Conservation (phyloP, 164 flowering plant genomes). For the Annona squamosa region DNA sequence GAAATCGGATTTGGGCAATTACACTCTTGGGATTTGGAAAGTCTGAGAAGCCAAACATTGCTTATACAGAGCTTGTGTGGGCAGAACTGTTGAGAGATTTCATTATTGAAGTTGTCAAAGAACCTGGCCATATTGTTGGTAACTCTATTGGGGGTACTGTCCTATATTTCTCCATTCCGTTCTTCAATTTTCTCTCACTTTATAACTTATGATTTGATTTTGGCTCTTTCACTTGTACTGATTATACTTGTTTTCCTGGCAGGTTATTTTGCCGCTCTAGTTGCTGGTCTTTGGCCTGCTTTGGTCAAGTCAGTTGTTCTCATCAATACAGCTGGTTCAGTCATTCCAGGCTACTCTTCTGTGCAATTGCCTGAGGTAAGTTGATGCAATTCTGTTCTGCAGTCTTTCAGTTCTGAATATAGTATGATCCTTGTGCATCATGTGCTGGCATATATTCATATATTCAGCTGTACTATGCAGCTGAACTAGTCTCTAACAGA, state of each 20-base stretch:
- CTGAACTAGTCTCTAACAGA: too few relatives aligned
- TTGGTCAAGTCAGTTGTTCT: slow-evolving; percentile 60
- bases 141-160: slow-evolving; percentile 83
- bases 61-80: slow-evolving; percentile 79
- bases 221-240: neutral
- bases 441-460: too few relatives aligned
- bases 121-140: slow-evolving; percentile 78
- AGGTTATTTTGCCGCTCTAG: slow-evolving; percentile 65
- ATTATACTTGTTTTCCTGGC: slow-evolving; percentile 10
- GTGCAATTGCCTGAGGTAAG: slow-evolving; percentile 41
- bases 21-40: slow-evolving; percentile 79
- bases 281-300: slow-evolving; percentile 67
- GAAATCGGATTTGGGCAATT: slow-evolving; percentile 74
- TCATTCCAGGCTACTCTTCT: slow-evolving; percentile 47
- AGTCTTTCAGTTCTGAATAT: too few relatives aligned
- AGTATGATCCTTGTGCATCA: too few relatives aligned
- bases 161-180: neutral
- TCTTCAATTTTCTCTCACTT: neutral
- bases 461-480: too few relatives aligned
- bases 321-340: slow-evolving; percentile 67
- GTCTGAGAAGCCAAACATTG: slow-evolving; percentile 83
- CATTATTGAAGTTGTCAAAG: slow-evolving; percentile 67
- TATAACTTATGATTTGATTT: neutral
- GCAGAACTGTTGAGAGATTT: slow-evolving; percentile 84
- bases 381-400: neutral